Conservation (phyloP, 2,329 filamentous ascomycete genomes). For the Talaromyces albobiverticillius region DNA sequence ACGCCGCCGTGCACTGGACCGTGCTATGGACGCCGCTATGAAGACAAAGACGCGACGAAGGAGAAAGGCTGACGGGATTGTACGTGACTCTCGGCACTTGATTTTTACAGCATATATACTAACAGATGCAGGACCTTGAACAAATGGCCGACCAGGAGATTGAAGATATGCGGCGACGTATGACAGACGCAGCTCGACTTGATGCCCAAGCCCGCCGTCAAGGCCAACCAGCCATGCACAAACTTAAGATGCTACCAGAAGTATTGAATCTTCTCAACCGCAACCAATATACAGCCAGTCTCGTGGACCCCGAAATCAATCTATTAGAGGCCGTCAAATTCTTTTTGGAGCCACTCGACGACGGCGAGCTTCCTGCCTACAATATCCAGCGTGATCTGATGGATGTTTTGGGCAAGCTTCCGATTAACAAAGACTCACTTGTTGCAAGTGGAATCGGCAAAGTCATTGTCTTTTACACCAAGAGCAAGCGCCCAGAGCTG, state of each 20-base stretch:
- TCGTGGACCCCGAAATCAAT: conserved; percentile 93
- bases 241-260: conserved; percentile 88
- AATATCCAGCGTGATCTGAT: conserved; percentile 97
- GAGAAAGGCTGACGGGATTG: conserved; percentile 82
- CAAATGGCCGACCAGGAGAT: conserved; percentile 88
- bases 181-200: conserved; percentile 84
- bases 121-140: conserved; percentile 69
- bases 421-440: conserved; percentile 86
- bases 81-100: conserved; percentile 43
- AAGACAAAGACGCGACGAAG: conserved; percentile 74
- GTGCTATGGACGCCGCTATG: conserved; percentile 81
- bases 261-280: conserved; percentile 86
- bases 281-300: conserved; percentile 74
- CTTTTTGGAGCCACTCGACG: conserved; percentile 92
- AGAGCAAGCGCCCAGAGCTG: conserved; percentile 83
- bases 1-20: conserved; percentile 77
- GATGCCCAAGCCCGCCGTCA: conserved; percentile 80
- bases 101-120: neutral
- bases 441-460: conserved; percentile 93
- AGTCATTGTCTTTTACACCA: conserved; percentile 94
- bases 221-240: conserved; percentile 80
- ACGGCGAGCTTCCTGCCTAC: conserved; percentile 91
- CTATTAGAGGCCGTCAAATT: conserved; percentile 93
- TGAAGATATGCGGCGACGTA: conserved; percentile 78
- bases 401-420: conserved; percentile 71